Conservation (phyloP, 2,329 filamentous ascomycete genomes). For the Aspergillus uvarum region DNA sequence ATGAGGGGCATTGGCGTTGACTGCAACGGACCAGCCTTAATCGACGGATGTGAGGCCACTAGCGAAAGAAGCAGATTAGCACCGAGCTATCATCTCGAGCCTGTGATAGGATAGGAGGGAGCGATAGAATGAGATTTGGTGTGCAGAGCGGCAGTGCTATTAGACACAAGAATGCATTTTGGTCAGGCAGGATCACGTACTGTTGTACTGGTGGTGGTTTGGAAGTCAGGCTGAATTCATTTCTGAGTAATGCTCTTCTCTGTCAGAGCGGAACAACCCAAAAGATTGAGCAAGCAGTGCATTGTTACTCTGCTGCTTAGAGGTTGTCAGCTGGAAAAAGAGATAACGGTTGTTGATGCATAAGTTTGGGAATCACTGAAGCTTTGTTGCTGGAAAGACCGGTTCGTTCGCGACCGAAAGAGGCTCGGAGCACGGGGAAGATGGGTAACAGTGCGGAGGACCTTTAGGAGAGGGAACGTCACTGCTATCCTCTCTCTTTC, state of each 20-base stretch:
- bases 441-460: not conserved
- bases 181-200: conserved; percentile 20
- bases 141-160: conserved; percentile 9
- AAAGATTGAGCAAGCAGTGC: conserved; percentile 18
- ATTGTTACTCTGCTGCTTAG: conserved; percentile 23
- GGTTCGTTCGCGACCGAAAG: conserved; percentile 12
- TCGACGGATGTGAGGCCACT: conserved; percentile 42
- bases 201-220: conserved; percentile 14
- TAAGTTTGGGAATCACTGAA: not conserved
- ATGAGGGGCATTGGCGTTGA: conserved; percentile 41
- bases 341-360: conserved; percentile 6
- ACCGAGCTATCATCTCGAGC: conserved; percentile 2
- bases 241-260: conserved; percentile 17
- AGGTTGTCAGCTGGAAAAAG: conserved; percentile 1
- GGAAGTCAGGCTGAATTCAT: conserved; percentile 18
- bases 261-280: conserved; percentile 15
- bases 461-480: not conserved
- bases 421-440: conserved; percentile 10
- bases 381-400: conserved; percentile 10
- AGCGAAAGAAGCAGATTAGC: conserved; percentile 14
- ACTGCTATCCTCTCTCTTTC: not conserved
- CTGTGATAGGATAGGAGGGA: not conserved
- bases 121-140: not conserved
- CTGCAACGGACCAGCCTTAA: conserved; percentile 40
- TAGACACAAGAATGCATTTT: conserved; percentile 4